phyloP scores from a whole-genome alignment of 495 filamentous ascomycete genomes.

The Jackrogersella minutella region DNA sequence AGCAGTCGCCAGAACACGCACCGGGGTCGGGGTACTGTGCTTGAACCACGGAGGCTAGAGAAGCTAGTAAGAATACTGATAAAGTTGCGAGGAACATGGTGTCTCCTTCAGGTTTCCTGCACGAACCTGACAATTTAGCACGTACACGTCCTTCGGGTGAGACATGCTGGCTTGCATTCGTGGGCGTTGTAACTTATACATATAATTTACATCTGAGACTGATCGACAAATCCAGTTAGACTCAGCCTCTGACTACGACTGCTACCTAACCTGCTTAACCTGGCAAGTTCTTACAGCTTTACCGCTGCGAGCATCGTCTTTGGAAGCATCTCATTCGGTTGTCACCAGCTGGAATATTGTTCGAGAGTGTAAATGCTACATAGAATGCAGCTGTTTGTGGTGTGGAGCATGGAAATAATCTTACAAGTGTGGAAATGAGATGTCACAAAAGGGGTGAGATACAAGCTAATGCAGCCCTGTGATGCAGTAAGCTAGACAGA shows the following conservation, averaged over 20 bases:
- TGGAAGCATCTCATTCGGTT: background rate
- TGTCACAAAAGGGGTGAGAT: constrained; percentile 3
- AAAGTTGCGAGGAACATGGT: constrained; percentile 23
- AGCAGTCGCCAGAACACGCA: constrained; percentile 61
- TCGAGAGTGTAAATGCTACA: background rate
- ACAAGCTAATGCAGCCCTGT: constrained; percentile 5
- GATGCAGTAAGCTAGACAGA: constrained; percentile 1
- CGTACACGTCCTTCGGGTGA: background rate
- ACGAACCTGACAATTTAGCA: background rate
- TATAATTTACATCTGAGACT: constrained; percentile 4
- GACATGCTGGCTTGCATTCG: constrained; percentile 10
- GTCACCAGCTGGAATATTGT: background rate
- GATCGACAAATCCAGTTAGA: constrained; percentile 7
- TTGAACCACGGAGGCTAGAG: constrained; percentile 12
- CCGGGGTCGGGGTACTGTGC: constrained; percentile 53
- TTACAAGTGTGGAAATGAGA: constrained; percentile 20
- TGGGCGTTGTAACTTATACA: constrained; percentile 23
- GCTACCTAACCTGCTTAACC: constrained; percentile 5
- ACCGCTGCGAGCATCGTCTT: background rate
- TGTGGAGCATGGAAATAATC: background rate
- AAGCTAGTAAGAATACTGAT: constrained; percentile 11
- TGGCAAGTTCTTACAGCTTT: background rate
- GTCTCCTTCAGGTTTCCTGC: background rate
- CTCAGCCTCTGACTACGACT: background rate
- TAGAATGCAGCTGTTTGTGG: background rate